A percentile compares a stretch with the other conserved stretches of the same genome.
Conservation (phyloP, 2,329 filamentous ascomycete species). For the Celoporthe dispersa region DNA sequence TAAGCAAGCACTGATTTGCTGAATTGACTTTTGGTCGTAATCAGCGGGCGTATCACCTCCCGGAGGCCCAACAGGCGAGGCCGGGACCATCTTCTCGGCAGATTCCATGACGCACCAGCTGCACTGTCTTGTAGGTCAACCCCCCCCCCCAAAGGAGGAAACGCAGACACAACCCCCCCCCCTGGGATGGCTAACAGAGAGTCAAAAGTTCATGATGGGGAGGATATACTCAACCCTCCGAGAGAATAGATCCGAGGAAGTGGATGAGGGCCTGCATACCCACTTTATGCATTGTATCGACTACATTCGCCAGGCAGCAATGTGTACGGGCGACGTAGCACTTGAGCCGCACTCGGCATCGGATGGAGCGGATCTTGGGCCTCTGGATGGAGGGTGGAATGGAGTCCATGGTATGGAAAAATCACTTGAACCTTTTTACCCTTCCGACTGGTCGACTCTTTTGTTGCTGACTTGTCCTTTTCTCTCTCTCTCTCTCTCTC, state of each 20-base stretch:
- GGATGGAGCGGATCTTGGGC: conserved; percentile 33
- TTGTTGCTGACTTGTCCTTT: conserved; percentile 13
- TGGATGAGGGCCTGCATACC: conserved; percentile 37
- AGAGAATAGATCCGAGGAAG: conserved; percentile 27
- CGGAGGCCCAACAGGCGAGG: conserved; percentile 32
- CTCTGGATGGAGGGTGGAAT: conserved; percentile 34
- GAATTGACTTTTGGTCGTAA: neutral
- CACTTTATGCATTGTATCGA: conserved; percentile 45
- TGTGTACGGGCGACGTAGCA: conserved; percentile 35
- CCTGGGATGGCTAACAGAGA: conserved; percentile 10
- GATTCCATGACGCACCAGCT: conserved; percentile 48
- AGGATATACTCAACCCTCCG: conserved; percentile 39
- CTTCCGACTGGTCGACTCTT: neutral
- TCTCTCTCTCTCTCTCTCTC: too few relatives aligned
- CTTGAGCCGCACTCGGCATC: conserved; percentile 34
- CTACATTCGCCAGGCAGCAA: conserved; percentile 35
- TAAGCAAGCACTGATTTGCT: neutral
- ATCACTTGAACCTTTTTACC: neutral
- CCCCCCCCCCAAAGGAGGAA: too few relatives aligned
- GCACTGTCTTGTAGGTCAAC: conserved; percentile 43
- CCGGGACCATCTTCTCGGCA: conserved; percentile 39
- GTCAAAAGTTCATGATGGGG: conserved; percentile 41
- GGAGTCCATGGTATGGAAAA: conserved; percentile 33
- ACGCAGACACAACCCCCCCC: neutral
- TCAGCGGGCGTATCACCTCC: conserved; percentile 16